A percentile compares a stretch with the other conserved stretches of the same genome.
Evolutionary conservation across 1,284 basidiomycete genomes (phyloP).

Genomic region (Sporisorium scitamineum): DNA sequence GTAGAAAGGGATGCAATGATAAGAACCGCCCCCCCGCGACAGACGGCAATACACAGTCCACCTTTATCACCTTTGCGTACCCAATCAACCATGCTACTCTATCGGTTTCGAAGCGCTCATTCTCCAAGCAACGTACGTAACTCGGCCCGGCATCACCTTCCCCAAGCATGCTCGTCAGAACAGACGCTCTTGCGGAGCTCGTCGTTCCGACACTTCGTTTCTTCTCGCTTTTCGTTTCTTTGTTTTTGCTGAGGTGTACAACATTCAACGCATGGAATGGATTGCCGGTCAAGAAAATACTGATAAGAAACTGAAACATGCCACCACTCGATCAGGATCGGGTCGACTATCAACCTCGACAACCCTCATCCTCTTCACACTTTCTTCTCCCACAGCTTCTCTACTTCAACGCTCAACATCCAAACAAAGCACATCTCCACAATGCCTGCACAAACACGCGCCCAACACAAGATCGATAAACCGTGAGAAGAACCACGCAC

Average conservation of each 20-base stretch:
- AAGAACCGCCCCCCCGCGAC: not conserved
- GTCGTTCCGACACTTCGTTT: not conserved
- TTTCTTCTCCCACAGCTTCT: too few relatives aligned
- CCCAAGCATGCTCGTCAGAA: not conserved
- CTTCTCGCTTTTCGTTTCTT: not conserved
- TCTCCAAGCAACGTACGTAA: not conserved
- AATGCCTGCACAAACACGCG: not conserved
- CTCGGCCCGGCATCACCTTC: not conserved
- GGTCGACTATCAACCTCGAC: too few relatives aligned
- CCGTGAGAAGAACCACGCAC: conserved; percentile 20
- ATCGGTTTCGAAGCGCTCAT: too few relatives aligned
- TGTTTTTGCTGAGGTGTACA: not conserved
- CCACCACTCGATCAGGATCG: too few relatives aligned
- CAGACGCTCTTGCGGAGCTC: not conserved
- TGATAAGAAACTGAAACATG: too few relatives aligned
- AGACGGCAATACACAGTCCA: not conserved
- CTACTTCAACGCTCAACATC: too few relatives aligned
- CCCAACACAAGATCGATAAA: not conserved
- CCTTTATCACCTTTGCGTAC: too few relatives aligned
- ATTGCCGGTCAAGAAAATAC: conserved; percentile 8
- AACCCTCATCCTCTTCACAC: too few relatives aligned
- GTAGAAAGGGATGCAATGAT: not conserved
- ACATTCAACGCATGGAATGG: not conserved
- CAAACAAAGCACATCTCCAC: too few relatives aligned
- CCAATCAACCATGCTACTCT: too few relatives aligned